phyloP scores from a whole-genome alignment of 371 early-diverging fungal genomes.

The Smittium mucronatum region DNA sequence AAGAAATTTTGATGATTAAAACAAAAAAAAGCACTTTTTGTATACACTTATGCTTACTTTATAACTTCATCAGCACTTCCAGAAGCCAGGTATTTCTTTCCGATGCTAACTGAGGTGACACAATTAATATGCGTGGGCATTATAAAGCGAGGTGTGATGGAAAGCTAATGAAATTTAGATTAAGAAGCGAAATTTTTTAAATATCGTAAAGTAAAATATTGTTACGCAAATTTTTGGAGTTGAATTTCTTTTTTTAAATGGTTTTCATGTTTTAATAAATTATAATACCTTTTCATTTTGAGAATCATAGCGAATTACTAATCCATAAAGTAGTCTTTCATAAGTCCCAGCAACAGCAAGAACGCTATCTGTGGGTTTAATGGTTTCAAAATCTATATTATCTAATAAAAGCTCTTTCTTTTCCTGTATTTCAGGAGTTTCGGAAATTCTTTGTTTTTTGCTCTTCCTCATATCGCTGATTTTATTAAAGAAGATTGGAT shows the following conservation, averaged over 20 bases:
- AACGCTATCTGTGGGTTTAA: slow-evolving; percentile 18
- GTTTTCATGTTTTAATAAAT: too few relatives aligned
- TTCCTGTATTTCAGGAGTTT: too few relatives aligned
- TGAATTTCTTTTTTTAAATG: too few relatives aligned
- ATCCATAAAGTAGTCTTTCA: slow-evolving; percentile 88
- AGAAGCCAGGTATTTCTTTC: slow-evolving; percentile 72
- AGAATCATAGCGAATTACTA: slow-evolving; percentile 50
- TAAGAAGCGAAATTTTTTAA: too few relatives aligned
- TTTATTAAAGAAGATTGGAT: too few relatives aligned
- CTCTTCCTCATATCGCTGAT: too few relatives aligned
- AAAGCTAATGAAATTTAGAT: neutral
- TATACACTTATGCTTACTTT: too few relatives aligned
- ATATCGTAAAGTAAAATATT: too few relatives aligned
- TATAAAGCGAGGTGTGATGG: slow-evolving; percentile 68
- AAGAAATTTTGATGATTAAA: neutral
- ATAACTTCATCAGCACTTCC: slow-evolving; percentile 94
- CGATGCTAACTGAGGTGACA: slow-evolving; percentile 71
- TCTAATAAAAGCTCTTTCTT: too few relatives aligned
- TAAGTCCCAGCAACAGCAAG: slow-evolving; percentile 81
- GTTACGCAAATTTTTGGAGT: too few relatives aligned
- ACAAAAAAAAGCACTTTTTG: neutral
- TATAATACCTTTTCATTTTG: slow-evolving; percentile 11
- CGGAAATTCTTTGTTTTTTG: too few relatives aligned
- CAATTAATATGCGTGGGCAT: slow-evolving; percentile 88
- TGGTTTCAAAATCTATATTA: neutral